phyloP scores from a whole-genome alignment of 2,329 filamentous ascomycete genomes.

The Cercospora citrullina region DNA sequence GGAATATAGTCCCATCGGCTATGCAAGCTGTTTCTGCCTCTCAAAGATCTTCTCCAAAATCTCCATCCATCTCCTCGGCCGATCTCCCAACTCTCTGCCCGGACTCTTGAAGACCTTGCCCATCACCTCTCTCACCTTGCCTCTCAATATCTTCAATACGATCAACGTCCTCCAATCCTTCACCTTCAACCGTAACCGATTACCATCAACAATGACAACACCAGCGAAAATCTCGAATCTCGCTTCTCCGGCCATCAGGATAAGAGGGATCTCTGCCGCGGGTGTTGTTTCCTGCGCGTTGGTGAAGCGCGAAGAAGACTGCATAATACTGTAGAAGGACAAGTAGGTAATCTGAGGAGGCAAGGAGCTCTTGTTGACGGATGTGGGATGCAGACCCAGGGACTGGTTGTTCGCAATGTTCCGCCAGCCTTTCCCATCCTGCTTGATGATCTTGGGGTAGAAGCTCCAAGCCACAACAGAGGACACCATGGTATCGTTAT shows the following conservation, averaged over 20 bases:
- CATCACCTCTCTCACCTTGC: constrained; percentile 72
- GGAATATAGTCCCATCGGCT: background rate
- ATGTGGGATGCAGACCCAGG: constrained; percentile 82
- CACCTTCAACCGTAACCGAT: constrained; percentile 78
- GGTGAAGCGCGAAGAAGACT: constrained; percentile 76
- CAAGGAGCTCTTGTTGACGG: constrained; percentile 72
- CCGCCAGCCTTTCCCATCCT: constrained; percentile 82
- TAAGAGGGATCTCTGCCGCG: constrained; percentile 73
- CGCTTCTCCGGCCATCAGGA: constrained; percentile 82
- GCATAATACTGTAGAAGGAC: constrained; percentile 97
- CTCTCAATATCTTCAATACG: constrained; percentile 78
- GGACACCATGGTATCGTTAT: constrained; percentile 75
- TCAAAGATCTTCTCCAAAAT: constrained; percentile 37
- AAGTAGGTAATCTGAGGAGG: constrained; percentile 66
- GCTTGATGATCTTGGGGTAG: constrained; percentile 86
- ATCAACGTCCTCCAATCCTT: constrained; percentile 89
- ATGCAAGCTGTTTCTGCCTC: constrained; percentile 13
- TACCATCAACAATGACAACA: constrained; percentile 82
- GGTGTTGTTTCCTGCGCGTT: constrained; percentile 80
- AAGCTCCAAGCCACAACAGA: constrained; percentile 92
- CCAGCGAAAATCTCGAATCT: constrained; percentile 90
- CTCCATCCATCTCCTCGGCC: constrained; percentile 47
- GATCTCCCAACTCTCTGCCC: constrained; percentile 41
- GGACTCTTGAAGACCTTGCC: constrained; percentile 65
- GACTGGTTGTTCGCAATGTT: constrained; percentile 92